These are phyloP conservation scores for Podospora sp. DNA, from an alignment of 495 filamentous ascomycete genomes.

Conservation along the genomic window DNA sequence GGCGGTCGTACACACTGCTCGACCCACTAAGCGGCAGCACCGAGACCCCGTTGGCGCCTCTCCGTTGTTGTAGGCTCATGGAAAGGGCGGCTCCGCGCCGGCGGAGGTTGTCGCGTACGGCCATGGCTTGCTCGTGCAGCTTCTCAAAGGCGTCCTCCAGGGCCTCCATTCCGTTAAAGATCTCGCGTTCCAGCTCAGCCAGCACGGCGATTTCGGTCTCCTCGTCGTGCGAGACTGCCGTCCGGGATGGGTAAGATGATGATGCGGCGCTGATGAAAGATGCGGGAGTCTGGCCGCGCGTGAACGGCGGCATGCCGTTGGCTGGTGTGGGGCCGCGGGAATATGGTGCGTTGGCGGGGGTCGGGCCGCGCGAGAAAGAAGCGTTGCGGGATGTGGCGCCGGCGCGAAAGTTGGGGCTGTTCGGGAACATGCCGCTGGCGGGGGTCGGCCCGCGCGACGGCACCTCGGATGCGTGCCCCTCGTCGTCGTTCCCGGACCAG, in stretches of 20 bases:
- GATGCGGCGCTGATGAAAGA: constrained; percentile 47
- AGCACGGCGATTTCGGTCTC: constrained; percentile 89
- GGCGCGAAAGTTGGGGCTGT: constrained; percentile 12
- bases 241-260: constrained; percentile 40
- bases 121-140: constrained; percentile 81
- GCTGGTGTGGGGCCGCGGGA: constrained; percentile 51
- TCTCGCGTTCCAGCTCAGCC: constrained; percentile 89
- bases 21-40: constrained; percentile 47
- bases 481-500: constrained; percentile 84
- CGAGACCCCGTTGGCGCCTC: constrained; percentile 49
- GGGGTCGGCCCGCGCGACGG: constrained; percentile 60
- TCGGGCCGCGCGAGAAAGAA: constrained; percentile 42
- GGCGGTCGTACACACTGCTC: constrained; percentile 44
- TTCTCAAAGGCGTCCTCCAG: constrained; percentile 95
- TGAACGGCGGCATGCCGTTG: constrained; percentile 26
- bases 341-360: constrained; percentile 30
- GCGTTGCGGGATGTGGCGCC: constrained; percentile 20
- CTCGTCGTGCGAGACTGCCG: constrained; percentile 81
- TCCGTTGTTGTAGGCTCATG: constrained; percentile 73
- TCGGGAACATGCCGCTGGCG: constrained; percentile 48
- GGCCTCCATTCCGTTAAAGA: constrained; percentile 89
- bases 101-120: constrained; percentile 75
- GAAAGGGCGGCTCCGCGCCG: constrained; percentile 78
- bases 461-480: constrained; percentile 41
- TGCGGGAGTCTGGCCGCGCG: constrained; percentile 50